Percentiles rank a stretch among this genome's conserved stretches.
These are phyloP conservation scores for Sporothrix brasiliensis DNA, from an alignment of 2,329 filamentous ascomycete species.

Conservation along the genomic window DNA sequence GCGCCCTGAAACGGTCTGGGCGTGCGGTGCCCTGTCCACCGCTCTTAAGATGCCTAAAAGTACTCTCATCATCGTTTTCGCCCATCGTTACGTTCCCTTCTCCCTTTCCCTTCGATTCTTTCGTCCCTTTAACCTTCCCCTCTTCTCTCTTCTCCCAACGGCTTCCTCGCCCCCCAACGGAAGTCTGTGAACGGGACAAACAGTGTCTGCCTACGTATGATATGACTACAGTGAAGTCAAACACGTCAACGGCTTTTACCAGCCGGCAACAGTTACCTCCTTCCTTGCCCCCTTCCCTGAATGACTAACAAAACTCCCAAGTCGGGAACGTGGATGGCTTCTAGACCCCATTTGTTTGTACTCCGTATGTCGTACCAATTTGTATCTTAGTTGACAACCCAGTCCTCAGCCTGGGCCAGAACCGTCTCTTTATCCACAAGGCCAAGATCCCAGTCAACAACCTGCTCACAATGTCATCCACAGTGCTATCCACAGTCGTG, in stretches of 20 bases:
- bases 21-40: background rate
- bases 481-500: background rate
- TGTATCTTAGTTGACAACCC: background rate
- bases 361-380: background rate
- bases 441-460: background rate
- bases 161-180: constrained; percentile 17
- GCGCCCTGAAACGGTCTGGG: constrained; percentile 17
- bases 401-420: constrained; percentile 7
- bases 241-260: constrained; percentile 14
- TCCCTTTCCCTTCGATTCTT: background rate
- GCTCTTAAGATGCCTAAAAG: constrained; percentile 4
- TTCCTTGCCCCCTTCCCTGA: background rate
- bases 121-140: background rate
- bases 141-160: background rate
- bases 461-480: background rate
- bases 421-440: constrained; percentile 3
- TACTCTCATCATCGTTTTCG: background rate
- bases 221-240: background rate
- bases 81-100: background rate
- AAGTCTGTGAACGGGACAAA: background rate
- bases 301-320: constrained; percentile 18
- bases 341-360: no score
- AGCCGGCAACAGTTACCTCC: background rate
- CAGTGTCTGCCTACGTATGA: background rate
- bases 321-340: background rate